phyloP scores from a whole-genome alignment of 2,329 filamentous ascomycete genomes.

The Clarireedia monteithiana region DNA sequence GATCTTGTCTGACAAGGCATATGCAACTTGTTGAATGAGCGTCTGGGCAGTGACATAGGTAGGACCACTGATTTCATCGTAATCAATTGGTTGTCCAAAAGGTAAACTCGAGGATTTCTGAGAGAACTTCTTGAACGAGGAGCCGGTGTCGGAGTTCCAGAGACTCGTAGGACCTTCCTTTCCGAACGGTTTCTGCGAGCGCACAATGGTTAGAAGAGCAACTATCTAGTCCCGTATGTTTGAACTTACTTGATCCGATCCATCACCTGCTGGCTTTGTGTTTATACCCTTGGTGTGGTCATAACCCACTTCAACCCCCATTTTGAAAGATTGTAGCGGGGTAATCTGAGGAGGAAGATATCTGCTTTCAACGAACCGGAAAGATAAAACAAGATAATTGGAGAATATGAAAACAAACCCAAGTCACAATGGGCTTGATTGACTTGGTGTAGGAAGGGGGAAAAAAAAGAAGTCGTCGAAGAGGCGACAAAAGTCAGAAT shows the following conservation, averaged over 20 bases:
- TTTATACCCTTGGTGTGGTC: constrained; percentile 19
- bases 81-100: constrained; percentile 46
- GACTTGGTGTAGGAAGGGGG: neutral
- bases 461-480: neutral
- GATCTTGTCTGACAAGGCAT: constrained; percentile 91
- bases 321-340: constrained; percentile 9
- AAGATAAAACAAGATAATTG: neutral
- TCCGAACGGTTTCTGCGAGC: constrained; percentile 22
- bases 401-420: neutral
- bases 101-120: constrained; percentile 44
- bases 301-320: constrained; percentile 23
- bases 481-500: neutral
- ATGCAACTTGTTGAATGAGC: constrained; percentile 92
- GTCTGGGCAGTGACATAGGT: constrained; percentile 91
- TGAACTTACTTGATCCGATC: constrained; percentile 15
- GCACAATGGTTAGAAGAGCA: constrained; percentile 1
- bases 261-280: constrained; percentile 21
- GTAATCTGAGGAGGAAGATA: neutral
- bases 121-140: constrained; percentile 23
- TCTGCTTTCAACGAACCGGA: neutral
- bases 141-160: constrained; percentile 25
- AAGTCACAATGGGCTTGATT: neutral
- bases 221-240: neutral
- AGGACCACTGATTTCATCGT: constrained; percentile 66
- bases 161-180: constrained; percentile 22